Evolutionary conservation across 139 green algal genomes (phyloP), one percentile per base, ranked within the genome.

Genomic region (Coccomyxa sp.): DNA sequence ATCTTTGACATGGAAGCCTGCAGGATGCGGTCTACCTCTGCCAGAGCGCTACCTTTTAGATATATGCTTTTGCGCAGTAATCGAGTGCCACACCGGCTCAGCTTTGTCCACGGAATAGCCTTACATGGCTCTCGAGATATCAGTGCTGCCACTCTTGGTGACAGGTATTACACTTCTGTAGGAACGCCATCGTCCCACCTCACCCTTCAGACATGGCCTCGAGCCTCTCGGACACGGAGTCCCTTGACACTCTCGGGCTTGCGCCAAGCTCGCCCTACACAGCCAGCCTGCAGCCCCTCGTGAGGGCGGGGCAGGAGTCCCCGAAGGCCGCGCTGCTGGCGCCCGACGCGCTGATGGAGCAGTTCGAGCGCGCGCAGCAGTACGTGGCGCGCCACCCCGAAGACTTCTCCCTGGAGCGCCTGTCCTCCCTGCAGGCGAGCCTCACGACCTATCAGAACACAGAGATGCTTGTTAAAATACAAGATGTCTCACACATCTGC

Each of bases 281-380:
- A 24, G 71, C 71, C 29, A 54, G n/a, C 34, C 29, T 82, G 71
- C 40, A 40, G 71, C 54, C 78, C 0, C 37, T 82, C 72, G 70
- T 8, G 39, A 35, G 40, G 74, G 40, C 39, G 70, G 40, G 68
- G 71, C 7, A 70, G 58, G 35, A 68, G 33, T 35, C 31, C 18
- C 1, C 18, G 35, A 8, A 39, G 55, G 75, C 34, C 0, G 55
- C 69, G 36, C 29, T 39, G 72, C 72, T 84, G 76, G 55, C 79
- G n/a, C 50, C 78, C 35, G 82, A 84, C 35, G 39, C 50, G 10
- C 38, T 87, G 0, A 9, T 55, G n/a, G 82, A 87, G 75, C 79
- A 87, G 64, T 87, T 84, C 41, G 75, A 87, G 71, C 70, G 82
- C 6, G 82, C 82, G 33, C 76, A 80, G 79, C 72, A 75, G 33